phyloP scores from a whole-genome alignment of 2,329 filamentous ascomycete genomes.

The Aureobasidium sp. region DNA sequence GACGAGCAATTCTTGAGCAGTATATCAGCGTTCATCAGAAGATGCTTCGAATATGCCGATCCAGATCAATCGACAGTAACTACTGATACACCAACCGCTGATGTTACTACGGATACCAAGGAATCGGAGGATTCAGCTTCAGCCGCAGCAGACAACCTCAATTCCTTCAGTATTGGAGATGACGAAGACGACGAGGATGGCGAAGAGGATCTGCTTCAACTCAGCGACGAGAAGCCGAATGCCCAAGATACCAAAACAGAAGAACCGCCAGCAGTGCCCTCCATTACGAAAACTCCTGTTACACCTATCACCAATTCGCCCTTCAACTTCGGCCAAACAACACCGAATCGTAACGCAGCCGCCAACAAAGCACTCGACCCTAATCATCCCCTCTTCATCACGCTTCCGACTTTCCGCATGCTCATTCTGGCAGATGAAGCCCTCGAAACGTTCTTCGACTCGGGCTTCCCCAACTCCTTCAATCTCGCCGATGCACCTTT shows the following conservation, averaged over 20 bases:
- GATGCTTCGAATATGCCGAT: slow-evolving; percentile 97
- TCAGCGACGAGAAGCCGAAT: slow-evolving; percentile 41
- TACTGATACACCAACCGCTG: slow-evolving; percentile 22
- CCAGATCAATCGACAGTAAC: slow-evolving; percentile 57
- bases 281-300: slow-evolving; percentile 5
- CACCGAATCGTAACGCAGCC: slow-evolving; percentile 53
- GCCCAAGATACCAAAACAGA: slow-evolving; percentile 12
- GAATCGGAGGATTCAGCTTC: slow-evolving; percentile 26
- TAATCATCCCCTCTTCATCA: slow-evolving; percentile 88
- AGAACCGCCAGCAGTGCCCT: slow-evolving; percentile 13
- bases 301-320: slow-evolving; percentile 18
- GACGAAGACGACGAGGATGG: slow-evolving; percentile 40
- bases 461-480: slow-evolving; percentile 88
- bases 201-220: slow-evolving; percentile 50
- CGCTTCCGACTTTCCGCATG: slow-evolving; percentile 96
- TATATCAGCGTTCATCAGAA: slow-evolving; percentile 88
- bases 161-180: slow-evolving; percentile 69
- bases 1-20: slow-evolving; percentile 89
- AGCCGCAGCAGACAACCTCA: slow-evolving; percentile 34
- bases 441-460: slow-evolving; percentile 95
- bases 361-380: slow-evolving; percentile 90
- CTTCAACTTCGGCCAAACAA: slow-evolving; percentile 21
- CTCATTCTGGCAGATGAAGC: slow-evolving; percentile 93
- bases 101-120: slow-evolving; percentile 18
- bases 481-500: slow-evolving; percentile 64